Conservation (phyloP, 2,329 filamentous ascomycete genomes). For the Stemphylium vesicarium region DNA sequence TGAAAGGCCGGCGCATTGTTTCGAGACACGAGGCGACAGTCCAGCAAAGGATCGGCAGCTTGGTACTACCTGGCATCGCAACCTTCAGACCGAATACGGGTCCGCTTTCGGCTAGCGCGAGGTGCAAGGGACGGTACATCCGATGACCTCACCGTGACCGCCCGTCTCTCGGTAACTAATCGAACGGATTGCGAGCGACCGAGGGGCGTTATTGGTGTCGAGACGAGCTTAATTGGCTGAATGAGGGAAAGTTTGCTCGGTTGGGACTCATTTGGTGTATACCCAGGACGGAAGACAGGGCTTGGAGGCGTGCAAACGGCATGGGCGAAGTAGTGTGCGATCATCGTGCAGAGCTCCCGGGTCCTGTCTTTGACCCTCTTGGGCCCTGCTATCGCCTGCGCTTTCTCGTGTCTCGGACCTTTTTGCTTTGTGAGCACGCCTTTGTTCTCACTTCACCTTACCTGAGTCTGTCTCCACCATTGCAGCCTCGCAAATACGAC, state of each 20-base stretch:
- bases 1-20: background rate
- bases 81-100: background rate
- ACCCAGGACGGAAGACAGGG: slow-evolving; percentile 3
- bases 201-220: background rate
- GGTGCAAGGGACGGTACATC: slow-evolving; percentile 4
- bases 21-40: background rate
- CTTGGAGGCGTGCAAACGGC: slow-evolving; percentile 12
- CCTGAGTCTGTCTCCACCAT: slow-evolving; percentile 5
- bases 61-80: slow-evolving; percentile 4
- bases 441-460: slow-evolving; percentile 16
- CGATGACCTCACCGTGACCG: slow-evolving; percentile 15
- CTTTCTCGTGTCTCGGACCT: background rate
- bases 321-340: slow-evolving; percentile 5
- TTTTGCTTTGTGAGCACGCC: background rate
- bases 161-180: background rate
- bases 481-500: slow-evolving; percentile 2
- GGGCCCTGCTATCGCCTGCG: background rate
- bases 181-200: background rate
- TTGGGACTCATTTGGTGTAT: slow-evolving; percentile 6
- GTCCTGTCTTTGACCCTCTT: background rate
- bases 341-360: slow-evolving; percentile 13
- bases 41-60: background rate
- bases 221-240: slow-evolving; percentile 5
- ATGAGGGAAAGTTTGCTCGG: slow-evolving; percentile 4
- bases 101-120: slow-evolving; percentile 1